Evolutionary conservation across 768 basidiomycete species (phyloP).

Genomic region (Kwoniella newhampshirensis): DNA sequence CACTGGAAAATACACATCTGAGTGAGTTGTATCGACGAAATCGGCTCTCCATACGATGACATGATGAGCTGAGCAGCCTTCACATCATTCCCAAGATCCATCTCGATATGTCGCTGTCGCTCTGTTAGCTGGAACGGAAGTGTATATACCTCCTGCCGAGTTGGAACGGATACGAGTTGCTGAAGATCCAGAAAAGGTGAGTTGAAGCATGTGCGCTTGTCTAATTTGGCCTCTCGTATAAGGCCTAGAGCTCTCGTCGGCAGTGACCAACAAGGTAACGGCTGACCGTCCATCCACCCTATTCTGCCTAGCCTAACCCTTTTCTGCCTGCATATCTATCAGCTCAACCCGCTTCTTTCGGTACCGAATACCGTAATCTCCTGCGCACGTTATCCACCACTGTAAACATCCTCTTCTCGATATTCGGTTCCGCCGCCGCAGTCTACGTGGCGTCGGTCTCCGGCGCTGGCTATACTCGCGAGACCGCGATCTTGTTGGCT

Average conservation of each 20-base stretch:
- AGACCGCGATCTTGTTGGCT: slow-evolving; percentile 30
- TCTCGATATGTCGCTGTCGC: slow-evolving; percentile 27
- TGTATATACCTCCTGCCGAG: slow-evolving; percentile 33
- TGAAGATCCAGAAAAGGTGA: slow-evolving; percentile 32
- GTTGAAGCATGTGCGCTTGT: neutral
- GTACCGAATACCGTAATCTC: slow-evolving; percentile 31
- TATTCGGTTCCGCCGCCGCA: slow-evolving; percentile 37
- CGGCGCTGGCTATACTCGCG: slow-evolving; percentile 34
- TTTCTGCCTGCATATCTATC: slow-evolving; percentile 41
- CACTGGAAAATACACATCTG: slow-evolving; percentile 4
- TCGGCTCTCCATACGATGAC: too few species aligned
- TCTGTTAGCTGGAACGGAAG: slow-evolving; percentile 38
- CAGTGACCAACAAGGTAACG: neutral
- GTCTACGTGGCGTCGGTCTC: slow-evolving; percentile 34
- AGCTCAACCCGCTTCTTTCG: slow-evolving; percentile 19
- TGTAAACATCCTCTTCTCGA: slow-evolving; percentile 46
- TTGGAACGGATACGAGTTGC: slow-evolving; percentile 23
- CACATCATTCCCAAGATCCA: slow-evolving; percentile 25
- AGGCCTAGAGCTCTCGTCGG: too few species aligned
- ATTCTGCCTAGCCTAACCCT: slow-evolving; percentile 22
- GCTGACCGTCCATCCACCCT: neutral
- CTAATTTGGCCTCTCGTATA: too few species aligned
- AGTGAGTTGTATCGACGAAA: too few species aligned
- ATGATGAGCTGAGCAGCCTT: slow-evolving; percentile 7
- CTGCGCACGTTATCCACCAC: slow-evolving; percentile 30